Evolutionary conservation across 257 asterid genomes (phyloP).

Genomic region (Asclepias syriaca): DNA sequence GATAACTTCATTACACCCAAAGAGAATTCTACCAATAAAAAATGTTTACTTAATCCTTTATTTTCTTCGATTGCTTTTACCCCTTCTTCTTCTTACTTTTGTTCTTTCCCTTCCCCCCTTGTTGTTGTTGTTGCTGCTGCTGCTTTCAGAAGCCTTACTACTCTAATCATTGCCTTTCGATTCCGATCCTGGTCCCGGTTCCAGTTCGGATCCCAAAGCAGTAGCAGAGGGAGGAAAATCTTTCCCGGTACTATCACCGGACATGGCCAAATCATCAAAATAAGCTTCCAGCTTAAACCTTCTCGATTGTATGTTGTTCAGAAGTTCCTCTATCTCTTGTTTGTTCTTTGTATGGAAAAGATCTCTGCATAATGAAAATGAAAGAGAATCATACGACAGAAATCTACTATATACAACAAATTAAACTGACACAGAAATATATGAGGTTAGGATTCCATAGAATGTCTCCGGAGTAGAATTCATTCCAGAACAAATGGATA

Average conservation of each 20-base stretch:
- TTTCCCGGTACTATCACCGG: neutral
- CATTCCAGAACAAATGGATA: no score
- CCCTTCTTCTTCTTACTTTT: neutral
- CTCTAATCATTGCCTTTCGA: neutral
- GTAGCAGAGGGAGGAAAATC: neutral
- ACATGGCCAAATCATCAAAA: neutral
- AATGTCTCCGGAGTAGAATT: no score
- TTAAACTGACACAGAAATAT: no score
- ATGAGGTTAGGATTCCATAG: no score
- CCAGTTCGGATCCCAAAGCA: no score
- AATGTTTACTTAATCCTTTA: no score
- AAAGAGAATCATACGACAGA: no score
- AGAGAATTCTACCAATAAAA: neutral
- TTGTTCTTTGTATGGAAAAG: neutral
- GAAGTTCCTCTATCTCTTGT: neutral
- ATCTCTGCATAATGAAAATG: no score
- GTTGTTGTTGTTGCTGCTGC: neutral
- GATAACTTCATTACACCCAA: constrained; percentile 11
- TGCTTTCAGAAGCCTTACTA: constrained; percentile 1
- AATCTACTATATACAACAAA: no score
- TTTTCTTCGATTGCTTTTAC: neutral
- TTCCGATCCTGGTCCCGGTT: no score
- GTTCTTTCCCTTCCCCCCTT: constrained; percentile 3
- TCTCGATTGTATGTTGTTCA: constrained; percentile 2
- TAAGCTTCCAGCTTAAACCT: neutral